Conservation (phyloP, 202 grass and related monocot species). For the Panicum virgatum region DNA sequence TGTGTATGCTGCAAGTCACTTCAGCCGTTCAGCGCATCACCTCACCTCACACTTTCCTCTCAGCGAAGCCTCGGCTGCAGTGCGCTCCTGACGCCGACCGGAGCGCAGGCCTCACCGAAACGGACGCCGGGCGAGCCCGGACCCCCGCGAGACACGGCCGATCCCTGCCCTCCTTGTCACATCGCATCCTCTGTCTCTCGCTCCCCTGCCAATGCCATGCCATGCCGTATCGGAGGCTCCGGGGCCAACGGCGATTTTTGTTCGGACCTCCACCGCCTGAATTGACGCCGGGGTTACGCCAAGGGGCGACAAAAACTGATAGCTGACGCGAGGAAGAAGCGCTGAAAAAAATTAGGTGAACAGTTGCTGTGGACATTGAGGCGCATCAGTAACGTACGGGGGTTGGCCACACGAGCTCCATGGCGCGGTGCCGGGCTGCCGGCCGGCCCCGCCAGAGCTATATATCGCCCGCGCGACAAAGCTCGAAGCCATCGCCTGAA, state of each 20-base stretch:
- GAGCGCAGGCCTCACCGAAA: constrained; percentile 1
- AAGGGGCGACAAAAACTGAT: neutral
- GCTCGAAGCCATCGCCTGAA: too few species aligned
- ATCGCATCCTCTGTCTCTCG: neutral
- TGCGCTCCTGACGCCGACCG: neutral
- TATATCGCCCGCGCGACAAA: too few species aligned
- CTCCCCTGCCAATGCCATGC: neutral
- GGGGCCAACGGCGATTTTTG: neutral
- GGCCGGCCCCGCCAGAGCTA: too few species aligned
- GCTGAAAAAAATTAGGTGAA: constrained; percentile 25
- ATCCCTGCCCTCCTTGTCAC: constrained; percentile 4
- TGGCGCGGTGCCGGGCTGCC: neutral
- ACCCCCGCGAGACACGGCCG: neutral
- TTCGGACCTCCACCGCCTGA: neutral
- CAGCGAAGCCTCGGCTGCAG: constrained; percentile 23
- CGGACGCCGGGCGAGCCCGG: neutral
- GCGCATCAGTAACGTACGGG: neutral
- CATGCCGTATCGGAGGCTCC: neutral
- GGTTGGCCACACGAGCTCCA: neutral
- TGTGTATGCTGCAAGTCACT: neutral
- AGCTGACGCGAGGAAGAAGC: neutral
- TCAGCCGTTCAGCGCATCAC: neutral
- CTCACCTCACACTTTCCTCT: constrained; percentile 28
- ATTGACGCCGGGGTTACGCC: neutral
- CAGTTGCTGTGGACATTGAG: neutral